Evolutionary conservation across 192 early-diverging fungal species (phyloP).

Genomic region (Pilaira anomala): DNA sequence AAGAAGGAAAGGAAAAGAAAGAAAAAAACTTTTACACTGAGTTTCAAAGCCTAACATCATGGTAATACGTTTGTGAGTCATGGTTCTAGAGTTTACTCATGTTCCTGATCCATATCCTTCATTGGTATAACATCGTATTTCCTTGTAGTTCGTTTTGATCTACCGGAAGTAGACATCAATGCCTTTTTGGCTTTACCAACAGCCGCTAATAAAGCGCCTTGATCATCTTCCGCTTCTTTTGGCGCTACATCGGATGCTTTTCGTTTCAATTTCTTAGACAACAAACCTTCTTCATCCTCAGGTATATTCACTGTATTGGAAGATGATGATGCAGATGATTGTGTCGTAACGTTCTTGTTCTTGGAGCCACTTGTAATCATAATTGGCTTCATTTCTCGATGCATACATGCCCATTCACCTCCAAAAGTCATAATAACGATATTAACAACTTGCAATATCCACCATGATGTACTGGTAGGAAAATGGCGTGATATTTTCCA

Average conservation of each 20-base stretch:
- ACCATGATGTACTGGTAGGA: conserved; percentile 68
- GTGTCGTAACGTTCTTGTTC: neutral
- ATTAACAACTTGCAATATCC: conserved; percentile 53
- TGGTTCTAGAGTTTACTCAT: no score
- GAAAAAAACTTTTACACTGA: no score
- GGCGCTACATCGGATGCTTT: conserved; percentile 18
- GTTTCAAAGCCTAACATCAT: no score
- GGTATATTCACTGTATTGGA: neutral
- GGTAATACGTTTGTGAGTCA: no score
- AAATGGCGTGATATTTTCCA: conserved; percentile 55
- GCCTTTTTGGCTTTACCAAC: conserved; percentile 17
- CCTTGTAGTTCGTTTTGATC: conserved; percentile 8
- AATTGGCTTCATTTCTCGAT: conserved; percentile 77
- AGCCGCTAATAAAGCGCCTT: conserved; percentile 12
- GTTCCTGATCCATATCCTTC: conserved; percentile 8
- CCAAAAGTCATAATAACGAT: conserved; percentile 64
- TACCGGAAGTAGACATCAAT: neutral
- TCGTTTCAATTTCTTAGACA: conserved; percentile 10
- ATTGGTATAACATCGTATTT: conserved; percentile 18
- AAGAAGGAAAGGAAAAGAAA: neutral
- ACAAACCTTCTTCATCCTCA: conserved; percentile 9
- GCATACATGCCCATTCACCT: conserved; percentile 80
- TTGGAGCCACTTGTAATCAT: conserved; percentile 24
- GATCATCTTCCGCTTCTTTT: neutral
- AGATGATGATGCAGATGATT: neutral